Conservation (phyloP, 148 eudicot genomes). For the Polygonum maritimum region DNA sequence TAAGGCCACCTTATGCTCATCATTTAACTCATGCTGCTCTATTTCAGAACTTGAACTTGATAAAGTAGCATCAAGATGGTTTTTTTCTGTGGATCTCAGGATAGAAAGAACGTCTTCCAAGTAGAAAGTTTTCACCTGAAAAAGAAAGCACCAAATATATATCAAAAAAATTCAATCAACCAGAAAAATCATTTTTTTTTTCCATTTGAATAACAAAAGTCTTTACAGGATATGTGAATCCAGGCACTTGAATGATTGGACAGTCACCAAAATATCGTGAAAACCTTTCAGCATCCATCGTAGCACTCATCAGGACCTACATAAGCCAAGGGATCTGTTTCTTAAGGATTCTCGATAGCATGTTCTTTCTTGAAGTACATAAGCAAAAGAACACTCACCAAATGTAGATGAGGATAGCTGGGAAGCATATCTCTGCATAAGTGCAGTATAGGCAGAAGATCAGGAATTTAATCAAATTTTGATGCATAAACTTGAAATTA, state of each 20-base stretch:
- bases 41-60: conserved; percentile 14
- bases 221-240: conserved; percentile 94
- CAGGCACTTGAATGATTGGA: conserved; percentile 83
- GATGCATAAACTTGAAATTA: conserved; percentile 6
- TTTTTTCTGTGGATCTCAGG: conserved; percentile 32
- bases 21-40: conserved; percentile 33
- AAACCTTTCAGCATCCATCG: conserved; percentile 92
- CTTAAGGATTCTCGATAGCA: not conserved
- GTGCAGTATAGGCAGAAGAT: not conserved
- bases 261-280: conserved; percentile 93
- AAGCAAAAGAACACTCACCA: conserved; percentile 44
- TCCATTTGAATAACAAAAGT: not conserved
- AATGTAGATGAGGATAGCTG: conserved; percentile 54
- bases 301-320: conserved; percentile 98
- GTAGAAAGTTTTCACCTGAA: conserved; percentile 71
- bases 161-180: not conserved
- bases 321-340: not conserved
- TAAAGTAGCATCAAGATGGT: conserved; percentile 33
- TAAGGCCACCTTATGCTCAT: conserved; percentile 47
- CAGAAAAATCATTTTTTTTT: not conserved
- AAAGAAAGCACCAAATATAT: conserved; percentile 8
- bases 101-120: conserved; percentile 72
- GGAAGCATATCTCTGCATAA: conserved; percentile 92
- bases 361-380: not conserved
- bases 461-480: conserved; percentile 6